Conservation (phyloP, 2,329 filamentous ascomycete species). For the Trichoderma cornu-damae region DNA sequence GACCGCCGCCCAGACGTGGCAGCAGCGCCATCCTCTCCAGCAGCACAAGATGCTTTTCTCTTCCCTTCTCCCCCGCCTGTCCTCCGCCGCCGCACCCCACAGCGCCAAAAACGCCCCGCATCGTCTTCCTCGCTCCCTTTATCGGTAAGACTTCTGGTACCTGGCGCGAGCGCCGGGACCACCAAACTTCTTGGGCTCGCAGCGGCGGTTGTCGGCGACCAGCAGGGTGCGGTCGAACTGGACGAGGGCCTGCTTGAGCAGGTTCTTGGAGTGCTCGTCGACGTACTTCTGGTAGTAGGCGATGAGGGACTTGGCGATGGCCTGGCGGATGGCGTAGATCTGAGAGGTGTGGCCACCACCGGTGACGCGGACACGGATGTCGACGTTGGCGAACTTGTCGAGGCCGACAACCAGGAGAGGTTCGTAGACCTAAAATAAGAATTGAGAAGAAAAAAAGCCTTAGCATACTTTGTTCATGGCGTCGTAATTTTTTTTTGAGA, state of each 20-base stretch:
- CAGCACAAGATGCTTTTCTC: constrained; percentile 6
- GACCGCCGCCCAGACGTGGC: constrained; percentile 5
- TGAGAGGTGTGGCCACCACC: constrained; percentile 98
- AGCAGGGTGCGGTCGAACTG: constrained; percentile 96
- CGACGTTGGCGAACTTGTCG: constrained; percentile 94
- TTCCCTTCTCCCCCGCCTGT: neutral
- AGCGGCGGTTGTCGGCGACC: constrained; percentile 97
- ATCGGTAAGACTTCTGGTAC: constrained; percentile 99
- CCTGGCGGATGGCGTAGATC: constrained; percentile 97
- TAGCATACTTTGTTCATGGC: constrained; percentile 6
- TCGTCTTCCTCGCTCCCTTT: constrained; percentile 38
- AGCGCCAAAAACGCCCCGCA: neutral
- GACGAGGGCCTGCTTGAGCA: constrained; percentile 94
- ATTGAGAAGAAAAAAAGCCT: constrained; percentile 20
- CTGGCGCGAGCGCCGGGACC: constrained; percentile 90
- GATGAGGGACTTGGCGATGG: constrained; percentile 75
- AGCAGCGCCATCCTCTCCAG: constrained; percentile 2
- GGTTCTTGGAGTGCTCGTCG: constrained; percentile 99
- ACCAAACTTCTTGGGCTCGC: constrained; percentile 98
- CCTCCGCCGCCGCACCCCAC: neutral
- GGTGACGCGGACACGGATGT: constrained; percentile 93
- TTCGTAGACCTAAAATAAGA: constrained; percentile 99
- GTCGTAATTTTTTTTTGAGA: neutral
- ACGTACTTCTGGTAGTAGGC: constrained; percentile 99
- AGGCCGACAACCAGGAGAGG: constrained; percentile 93